These are phyloP conservation scores for Penicillium subrubescens DNA, from an alignment of 495 filamentous ascomycete genomes.

Conservation along the genomic window DNA sequence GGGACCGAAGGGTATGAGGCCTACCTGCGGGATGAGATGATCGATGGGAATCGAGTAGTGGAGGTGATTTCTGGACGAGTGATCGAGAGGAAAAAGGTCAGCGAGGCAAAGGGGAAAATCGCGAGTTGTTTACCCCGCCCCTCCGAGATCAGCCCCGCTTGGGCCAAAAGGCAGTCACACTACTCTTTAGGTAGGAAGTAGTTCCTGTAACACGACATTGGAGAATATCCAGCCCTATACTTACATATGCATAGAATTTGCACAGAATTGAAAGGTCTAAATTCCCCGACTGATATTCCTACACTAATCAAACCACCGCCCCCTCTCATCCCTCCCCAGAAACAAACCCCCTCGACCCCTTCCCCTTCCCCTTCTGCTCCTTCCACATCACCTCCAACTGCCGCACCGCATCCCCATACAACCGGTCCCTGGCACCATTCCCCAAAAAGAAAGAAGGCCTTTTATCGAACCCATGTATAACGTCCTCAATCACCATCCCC, in stretches of 20 bases:
- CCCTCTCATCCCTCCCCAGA: not conserved
- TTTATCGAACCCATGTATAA: slow-evolving; percentile 34
- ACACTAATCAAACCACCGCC: not conserved
- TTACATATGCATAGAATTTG: not conserved
- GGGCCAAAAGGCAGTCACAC: not conserved
- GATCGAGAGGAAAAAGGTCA: slow-evolving; percentile 18
- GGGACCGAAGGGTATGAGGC: not conserved
- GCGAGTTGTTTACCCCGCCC: slow-evolving; percentile 21
- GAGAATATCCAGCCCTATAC: not conserved
- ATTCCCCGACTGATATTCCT: not conserved
- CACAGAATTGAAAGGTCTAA: not conserved
- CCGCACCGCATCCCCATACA: slow-evolving; percentile 26
- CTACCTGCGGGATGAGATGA: not conserved
- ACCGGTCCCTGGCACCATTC: slow-evolving; percentile 15
- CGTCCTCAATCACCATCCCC: slow-evolving; percentile 22
- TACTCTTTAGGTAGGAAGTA: too few species aligned
- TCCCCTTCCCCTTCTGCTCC: slow-evolving; percentile 13
- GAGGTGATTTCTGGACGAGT: slow-evolving; percentile 10
- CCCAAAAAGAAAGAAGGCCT: slow-evolving; percentile 24
- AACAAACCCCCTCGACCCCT: not conserved
- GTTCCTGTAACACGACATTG: not conserved
- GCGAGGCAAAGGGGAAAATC: slow-evolving; percentile 1
- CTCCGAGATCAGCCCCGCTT: slow-evolving; percentile 18
- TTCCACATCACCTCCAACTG: slow-evolving; percentile 27
- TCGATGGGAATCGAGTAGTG: not conserved